Conservation (phyloP, 345 rosid genomes). For the Rubroshorea leprosula region DNA sequence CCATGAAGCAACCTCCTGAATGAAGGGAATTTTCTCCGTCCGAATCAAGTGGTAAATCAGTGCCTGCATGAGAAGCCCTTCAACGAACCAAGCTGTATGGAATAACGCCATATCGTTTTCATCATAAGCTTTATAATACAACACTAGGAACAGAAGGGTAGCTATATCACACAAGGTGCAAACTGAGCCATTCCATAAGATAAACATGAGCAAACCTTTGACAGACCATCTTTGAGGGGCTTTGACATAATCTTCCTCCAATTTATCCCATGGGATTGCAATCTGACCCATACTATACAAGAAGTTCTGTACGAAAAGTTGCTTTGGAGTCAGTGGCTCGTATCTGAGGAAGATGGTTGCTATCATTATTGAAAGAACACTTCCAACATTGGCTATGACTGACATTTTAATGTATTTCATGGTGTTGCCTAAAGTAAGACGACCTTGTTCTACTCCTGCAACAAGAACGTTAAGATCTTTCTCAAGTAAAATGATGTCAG, state of each 20-base stretch:
- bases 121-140: conserved; percentile 21
- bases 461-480: conserved; percentile 67
- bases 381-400: conserved; percentile 61
- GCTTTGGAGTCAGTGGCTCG: conserved; percentile 57
- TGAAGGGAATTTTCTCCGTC: conserved; percentile 56
- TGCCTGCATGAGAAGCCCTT: conserved; percentile 67
- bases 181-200: conserved; percentile 56
- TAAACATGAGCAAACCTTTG: conserved; percentile 44
- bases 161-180: conserved; percentile 48
- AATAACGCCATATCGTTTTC: conserved; percentile 13
- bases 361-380: conserved; percentile 45
- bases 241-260: conserved; percentile 56
- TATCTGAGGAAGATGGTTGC: conserved; percentile 43
- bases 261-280: conserved; percentile 67
- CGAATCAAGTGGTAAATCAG: conserved; percentile 59
- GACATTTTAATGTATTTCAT: conserved; percentile 71
- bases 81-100: conserved; percentile 54
- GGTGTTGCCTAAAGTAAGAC: conserved; percentile 58
- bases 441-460: conserved; percentile 62
- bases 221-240: conserved; percentile 47
- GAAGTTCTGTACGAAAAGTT: conserved; percentile 61
- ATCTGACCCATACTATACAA: conserved; percentile 53
- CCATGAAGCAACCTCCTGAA: conserved; percentile 59
- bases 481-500: conserved; percentile 66
- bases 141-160: conserved; percentile 37